Percentiles rank a stretch among this genome's conserved stretches.
phyloP scores from a whole-genome alignment of 345 rosid genomes.

The Euphorbia peplus region DNA sequence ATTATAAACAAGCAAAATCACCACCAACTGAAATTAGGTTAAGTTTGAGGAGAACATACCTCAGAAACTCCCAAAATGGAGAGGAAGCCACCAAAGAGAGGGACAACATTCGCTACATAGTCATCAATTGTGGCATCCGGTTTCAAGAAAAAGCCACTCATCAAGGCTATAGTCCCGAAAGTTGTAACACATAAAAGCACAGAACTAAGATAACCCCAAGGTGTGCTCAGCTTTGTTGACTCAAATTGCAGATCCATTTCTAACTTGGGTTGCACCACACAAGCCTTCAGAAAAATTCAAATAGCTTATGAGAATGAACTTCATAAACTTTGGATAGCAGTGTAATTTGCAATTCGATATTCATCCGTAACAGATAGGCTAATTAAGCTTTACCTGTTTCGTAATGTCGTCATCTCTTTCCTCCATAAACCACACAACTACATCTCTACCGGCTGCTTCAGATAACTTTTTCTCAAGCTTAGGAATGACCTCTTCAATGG shows the following conservation, averaged over 20 bases:
- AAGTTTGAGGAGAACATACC: slow-evolving; percentile 35
- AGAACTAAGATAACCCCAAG: slow-evolving; percentile 79
- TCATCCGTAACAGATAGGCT: neutral
- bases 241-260: slow-evolving; percentile 91
- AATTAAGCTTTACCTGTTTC: slow-evolving; percentile 59
- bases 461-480: slow-evolving; percentile 78
- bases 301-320: too few species aligned
- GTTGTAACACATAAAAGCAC: slow-evolving; percentile 62
- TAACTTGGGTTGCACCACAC: slow-evolving; percentile 87
- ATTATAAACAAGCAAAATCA: too few species aligned
- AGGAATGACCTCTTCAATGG: slow-evolving; percentile 77
- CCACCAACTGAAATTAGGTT: neutral
- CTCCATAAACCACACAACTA: slow-evolving; percentile 93
- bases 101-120: slow-evolving; percentile 65
- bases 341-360: too few species aligned
- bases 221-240: slow-evolving; percentile 74
- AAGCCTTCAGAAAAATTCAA: slow-evolving; percentile 43
- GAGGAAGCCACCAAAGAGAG: slow-evolving; percentile 82
- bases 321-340: too few species aligned
- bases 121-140: slow-evolving; percentile 86
- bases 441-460: slow-evolving; percentile 81
- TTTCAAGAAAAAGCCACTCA: slow-evolving; percentile 92
- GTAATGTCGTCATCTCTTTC: slow-evolving; percentile 73
- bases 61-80: slow-evolving; percentile 86
- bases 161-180: slow-evolving; percentile 81